Conservation (phyloP, 1,284 basidiomycete genomes). For the Apiotrichum porosum region DNA sequence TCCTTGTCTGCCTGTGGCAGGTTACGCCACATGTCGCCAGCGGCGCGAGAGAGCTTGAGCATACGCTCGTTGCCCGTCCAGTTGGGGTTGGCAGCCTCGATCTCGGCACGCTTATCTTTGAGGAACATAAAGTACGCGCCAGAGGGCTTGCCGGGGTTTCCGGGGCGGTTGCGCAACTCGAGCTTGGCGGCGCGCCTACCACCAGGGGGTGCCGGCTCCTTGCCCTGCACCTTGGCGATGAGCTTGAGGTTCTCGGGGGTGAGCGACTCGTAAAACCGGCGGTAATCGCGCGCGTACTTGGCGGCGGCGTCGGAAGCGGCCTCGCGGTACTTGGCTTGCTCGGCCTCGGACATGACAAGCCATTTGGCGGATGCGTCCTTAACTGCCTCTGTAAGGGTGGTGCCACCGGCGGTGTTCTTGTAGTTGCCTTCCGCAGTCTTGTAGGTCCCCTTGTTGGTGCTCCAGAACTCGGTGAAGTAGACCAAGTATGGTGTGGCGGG, state of each 20-base stretch:
- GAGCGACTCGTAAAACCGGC: constrained; percentile 23
- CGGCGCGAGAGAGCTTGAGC: too few relatives aligned
- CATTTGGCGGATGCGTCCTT: constrained; percentile 20
- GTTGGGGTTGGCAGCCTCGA: neutral
- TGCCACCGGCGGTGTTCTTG: too few relatives aligned
- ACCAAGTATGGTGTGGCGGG: constrained; percentile 25
- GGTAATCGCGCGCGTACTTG: constrained; percentile 22
- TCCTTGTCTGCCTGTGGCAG: too few relatives aligned
- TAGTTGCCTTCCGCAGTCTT: neutral
- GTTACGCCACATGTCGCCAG: too few relatives aligned
- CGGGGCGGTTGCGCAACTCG: constrained; percentile 16
- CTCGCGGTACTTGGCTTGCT: constrained; percentile 10
- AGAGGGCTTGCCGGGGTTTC: constrained; percentile 29
- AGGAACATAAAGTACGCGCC: constrained; percentile 31
- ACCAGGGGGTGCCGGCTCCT: constrained; percentile 25
- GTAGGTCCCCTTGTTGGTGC: constrained; percentile 3
- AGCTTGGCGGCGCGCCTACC: constrained; percentile 14
- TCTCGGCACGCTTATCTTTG: constrained; percentile 6
- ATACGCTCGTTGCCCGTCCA: too few relatives aligned
- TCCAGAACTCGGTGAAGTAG: constrained; percentile 22
- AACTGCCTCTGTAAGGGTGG: constrained; percentile 14
- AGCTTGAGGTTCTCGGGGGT: constrained; percentile 17
- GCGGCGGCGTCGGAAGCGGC: constrained; percentile 9
- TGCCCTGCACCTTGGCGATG: constrained; percentile 25
- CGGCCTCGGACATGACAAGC: constrained; percentile 11